Evolutionary conservation across 2,329 filamentous ascomycete species (phyloP), one percentile per base, ranked within the genome.

Genomic region (Hypoxylon sp.): DNA sequence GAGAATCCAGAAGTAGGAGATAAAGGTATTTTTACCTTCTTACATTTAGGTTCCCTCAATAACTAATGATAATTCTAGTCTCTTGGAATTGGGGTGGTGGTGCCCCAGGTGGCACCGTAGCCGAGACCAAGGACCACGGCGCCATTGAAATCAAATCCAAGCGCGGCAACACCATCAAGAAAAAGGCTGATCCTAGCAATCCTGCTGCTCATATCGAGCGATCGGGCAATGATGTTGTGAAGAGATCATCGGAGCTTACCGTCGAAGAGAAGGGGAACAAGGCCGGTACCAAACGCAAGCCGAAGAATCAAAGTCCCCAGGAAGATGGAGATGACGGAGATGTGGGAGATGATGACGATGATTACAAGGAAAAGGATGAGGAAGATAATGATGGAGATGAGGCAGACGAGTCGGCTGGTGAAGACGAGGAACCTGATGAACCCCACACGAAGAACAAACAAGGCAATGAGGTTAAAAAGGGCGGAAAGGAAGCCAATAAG

Each of bases 171-270:
- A 82, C 78, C 19, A 80, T 87, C 67, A 83, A 80, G 70, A 85
- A 83, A 71, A 83, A 82, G 27, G 84, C 81, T 40, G 77, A 81
- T 17, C 76, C 79, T 19, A 75, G 76, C 13, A 82, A 87, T 57
- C 84, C 83, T 2, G 84, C 83, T 21, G 80, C 87, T 4, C 78
- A 80, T 57, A 70, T 87, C 61, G 74, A 75, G 61, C 76, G 82
- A 34, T 73, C 76, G 9, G 83, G 84, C 36, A 85, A 87, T 61
- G 83, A 87, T 66, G 83, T 86, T 13, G 82, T 86, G 42, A 86
- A 87, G 72, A 76, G 76, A 55, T 81, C 83, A 8, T 79, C 76
- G 31, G 84, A 87, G 69, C 71, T 87, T 19, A 75, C 78, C 2
- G 73, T 86, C 23, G 80, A 84, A 48, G 65, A 78, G 60, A 74